A percentile compares a stretch with the other conserved stretches of the same genome.
These are phyloP conservation scores for Kodamaea sp. DNA, from an alignment of 1,139 yeast species.

Conservation along the genomic window DNA sequence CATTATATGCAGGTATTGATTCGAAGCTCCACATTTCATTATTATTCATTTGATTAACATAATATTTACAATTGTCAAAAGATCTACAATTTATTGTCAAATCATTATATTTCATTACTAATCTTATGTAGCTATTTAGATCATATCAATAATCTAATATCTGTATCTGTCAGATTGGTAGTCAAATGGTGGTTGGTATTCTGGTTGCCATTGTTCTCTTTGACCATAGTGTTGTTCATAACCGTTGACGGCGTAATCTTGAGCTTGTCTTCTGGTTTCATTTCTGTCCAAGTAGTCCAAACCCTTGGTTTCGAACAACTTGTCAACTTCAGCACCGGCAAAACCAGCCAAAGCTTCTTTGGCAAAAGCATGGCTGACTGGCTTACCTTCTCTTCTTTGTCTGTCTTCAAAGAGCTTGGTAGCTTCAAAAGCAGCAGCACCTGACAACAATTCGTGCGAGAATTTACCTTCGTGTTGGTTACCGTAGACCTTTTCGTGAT, in stretches of 20 bases:
- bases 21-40: too few relatives aligned
- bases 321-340: slow-evolving; percentile 34
- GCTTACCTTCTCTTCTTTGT: slow-evolving; percentile 33
- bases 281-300: slow-evolving; percentile 31
- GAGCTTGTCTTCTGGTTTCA: slow-evolving; percentile 25
- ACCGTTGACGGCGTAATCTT: slow-evolving; percentile 17
- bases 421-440: slow-evolving; percentile 35
- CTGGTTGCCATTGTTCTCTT: slow-evolving; percentile 28
- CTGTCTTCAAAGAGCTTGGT: slow-evolving; percentile 30
- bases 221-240: slow-evolving; percentile 31
- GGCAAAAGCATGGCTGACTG: slow-evolving; percentile 29
- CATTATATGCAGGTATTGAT: neutral
- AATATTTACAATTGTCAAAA: neutral
- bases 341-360: slow-evolving; percentile 29
- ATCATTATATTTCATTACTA: too few relatives aligned
- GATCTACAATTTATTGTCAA: neutral
- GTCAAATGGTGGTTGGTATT: slow-evolving; percentile 26
- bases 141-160: slow-evolving; percentile 6
- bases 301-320: slow-evolving; percentile 33
- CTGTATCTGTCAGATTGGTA: slow-evolving; percentile 21
- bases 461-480: slow-evolving; percentile 29
- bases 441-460: slow-evolving; percentile 32
- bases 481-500: slow-evolving; percentile 27
- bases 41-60: too few relatives aligned
- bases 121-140: neutral